Conservation (phyloP, 345 rosid species). For the Erodium maritimum region DNA sequence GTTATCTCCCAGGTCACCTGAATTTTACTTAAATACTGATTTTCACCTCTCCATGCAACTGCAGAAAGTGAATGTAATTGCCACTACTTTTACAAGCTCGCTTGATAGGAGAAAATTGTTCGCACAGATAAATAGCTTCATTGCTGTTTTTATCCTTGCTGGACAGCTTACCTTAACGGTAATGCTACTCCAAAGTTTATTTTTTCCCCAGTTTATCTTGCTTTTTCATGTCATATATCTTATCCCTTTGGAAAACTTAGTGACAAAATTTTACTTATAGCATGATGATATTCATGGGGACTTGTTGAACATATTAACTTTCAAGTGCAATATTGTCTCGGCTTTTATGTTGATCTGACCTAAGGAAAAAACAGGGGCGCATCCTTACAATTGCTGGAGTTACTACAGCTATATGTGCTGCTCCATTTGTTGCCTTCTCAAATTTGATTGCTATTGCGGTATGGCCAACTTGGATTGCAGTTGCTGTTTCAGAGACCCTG, state of each 20-base stretch:
- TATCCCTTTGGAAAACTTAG: too few relatives aligned
- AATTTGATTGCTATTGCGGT: constrained; percentile 64
- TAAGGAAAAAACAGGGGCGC: constrained; percentile 40
- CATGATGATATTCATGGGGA: too few relatives aligned
- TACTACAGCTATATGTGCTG: constrained; percentile 62
- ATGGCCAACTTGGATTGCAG: constrained; percentile 82
- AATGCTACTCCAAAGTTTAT: constrained; percentile 9
- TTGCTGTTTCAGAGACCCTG: constrained; percentile 73
- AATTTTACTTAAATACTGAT: constrained; percentile 1
- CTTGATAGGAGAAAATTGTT: constrained; percentile 71
- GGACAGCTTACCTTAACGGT: constrained; percentile 92
- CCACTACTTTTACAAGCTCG: constrained; percentile 60
- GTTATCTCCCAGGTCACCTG: not conserved
- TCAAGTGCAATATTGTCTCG: not conserved
- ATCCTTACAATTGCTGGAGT: constrained; percentile 81
- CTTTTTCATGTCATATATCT: not conserved
- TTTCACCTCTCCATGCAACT: constrained; percentile 3
- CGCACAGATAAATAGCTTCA: constrained; percentile 90
- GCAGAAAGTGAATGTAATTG: constrained; percentile 89
- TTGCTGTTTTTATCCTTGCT: constrained; percentile 77
- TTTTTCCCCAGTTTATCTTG: constrained; percentile 1
- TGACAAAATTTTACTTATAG: not conserved
- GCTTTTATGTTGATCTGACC: not conserved
- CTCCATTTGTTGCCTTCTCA: constrained; percentile 59
- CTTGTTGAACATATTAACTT: too few relatives aligned